A percentile compares a stretch with the other conserved stretches of the same genome.
Conservation (phyloP, 2,329 filamentous ascomycete genomes). For the Cladosporium cucumerinum region DNA sequence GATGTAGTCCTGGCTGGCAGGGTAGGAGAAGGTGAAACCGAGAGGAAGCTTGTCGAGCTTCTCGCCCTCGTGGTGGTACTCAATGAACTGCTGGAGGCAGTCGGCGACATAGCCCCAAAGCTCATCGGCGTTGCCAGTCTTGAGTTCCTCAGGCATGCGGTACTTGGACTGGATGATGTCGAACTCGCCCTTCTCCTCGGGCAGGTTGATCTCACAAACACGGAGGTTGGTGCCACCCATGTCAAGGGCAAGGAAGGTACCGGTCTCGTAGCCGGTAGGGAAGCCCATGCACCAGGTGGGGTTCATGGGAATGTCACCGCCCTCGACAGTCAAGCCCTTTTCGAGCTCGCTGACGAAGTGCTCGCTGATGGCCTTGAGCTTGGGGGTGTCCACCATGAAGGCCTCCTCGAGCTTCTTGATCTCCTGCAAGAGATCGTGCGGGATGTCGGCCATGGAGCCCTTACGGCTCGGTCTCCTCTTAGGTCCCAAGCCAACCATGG, state of each 20-base stretch:
- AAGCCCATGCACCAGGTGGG: slow-evolving; percentile 93
- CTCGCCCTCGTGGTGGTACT: slow-evolving; percentile 71
- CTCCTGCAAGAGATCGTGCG: slow-evolving; percentile 75
- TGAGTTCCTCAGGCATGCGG: slow-evolving; percentile 88
- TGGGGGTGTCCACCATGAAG: slow-evolving; percentile 73
- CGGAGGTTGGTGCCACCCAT: slow-evolving; percentile 96
- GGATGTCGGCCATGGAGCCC: slow-evolving; percentile 87
- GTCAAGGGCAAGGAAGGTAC: slow-evolving; percentile 84
- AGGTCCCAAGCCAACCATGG: slow-evolving; percentile 63
- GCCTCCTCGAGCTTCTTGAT: slow-evolving; percentile 79
- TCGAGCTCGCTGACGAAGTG: slow-evolving; percentile 87
- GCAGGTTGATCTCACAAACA: slow-evolving; percentile 88
- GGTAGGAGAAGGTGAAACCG: slow-evolving; percentile 96
- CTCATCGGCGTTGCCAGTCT: slow-evolving; percentile 77
- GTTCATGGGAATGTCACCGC: slow-evolving; percentile 97
- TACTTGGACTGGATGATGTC: slow-evolving; percentile 97
- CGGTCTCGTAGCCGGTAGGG: slow-evolving; percentile 81
- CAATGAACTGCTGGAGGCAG: slow-evolving; percentile 84
- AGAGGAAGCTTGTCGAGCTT: slow-evolving; percentile 68
- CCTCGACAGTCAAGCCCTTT: slow-evolving; percentile 84
- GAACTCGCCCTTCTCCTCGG: slow-evolving; percentile 83
- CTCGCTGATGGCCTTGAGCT: slow-evolving; percentile 83
- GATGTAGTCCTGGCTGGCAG: slow-evolving; percentile 87
- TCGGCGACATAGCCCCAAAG: slow-evolving; percentile 95
- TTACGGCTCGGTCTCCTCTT: slow-evolving; percentile 66